These are phyloP conservation scores for Brassica cretica DNA, from an alignment of 345 rosid species.

Conservation along the genomic window DNA sequence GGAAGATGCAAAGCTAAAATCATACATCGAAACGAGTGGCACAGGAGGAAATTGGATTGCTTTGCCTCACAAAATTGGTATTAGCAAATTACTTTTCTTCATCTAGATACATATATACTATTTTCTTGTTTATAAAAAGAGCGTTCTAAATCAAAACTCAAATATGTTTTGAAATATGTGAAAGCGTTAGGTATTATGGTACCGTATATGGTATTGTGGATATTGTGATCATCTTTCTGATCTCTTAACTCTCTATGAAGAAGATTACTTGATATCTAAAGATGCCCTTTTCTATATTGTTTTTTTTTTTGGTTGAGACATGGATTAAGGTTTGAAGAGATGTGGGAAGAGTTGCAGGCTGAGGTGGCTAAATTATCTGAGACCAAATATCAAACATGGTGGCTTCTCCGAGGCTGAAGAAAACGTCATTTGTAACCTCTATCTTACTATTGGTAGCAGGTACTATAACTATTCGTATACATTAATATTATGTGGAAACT, in stretches of 20 bases:
- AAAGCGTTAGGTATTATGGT: not conserved
- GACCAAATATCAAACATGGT: constrained; percentile 70
- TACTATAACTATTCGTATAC: constrained; percentile 6
- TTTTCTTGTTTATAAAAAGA: too few relatives aligned
- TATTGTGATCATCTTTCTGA: not conserved
- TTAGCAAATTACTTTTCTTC: not conserved
- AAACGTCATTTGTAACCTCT: constrained; percentile 49
- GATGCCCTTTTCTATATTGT: not conserved
- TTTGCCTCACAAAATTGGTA: constrained; percentile 74
- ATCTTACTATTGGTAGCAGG: constrained; percentile 65
- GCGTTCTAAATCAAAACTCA: not conserved
- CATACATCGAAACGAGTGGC: constrained; percentile 60
- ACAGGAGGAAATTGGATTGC: constrained; percentile 88
- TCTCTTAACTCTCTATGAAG: not conserved
- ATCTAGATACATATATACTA: not conserved
- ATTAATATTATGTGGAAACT: constrained; percentile 1
- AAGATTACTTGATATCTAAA: not conserved
- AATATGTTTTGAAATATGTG: not conserved
- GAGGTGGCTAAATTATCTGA: constrained; percentile 71
- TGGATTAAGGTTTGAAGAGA: constrained; percentile 50
- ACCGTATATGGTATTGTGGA: not conserved
- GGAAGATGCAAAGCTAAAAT: constrained; percentile 77
- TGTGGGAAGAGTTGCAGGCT: constrained; percentile 80
- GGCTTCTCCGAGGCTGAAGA: constrained; percentile 71
- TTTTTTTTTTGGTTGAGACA: constrained; percentile 5